phyloP scores from a whole-genome alignment of 352 stramenopile genomes.

The Phytophthora europaea region DNA sequence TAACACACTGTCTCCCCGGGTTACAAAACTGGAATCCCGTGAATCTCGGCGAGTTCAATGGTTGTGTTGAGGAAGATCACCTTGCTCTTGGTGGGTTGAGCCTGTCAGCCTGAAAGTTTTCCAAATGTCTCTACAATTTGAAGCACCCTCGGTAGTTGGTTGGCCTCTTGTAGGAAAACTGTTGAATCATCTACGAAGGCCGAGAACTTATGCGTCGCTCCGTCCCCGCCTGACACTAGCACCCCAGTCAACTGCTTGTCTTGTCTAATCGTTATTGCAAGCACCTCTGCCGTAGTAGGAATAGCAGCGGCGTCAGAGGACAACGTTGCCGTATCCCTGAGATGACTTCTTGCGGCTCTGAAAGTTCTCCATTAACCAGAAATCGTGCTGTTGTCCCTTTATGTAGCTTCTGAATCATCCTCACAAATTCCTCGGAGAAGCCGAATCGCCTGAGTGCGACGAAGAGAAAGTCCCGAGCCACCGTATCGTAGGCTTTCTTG shows the following conservation, averaged over 20 bases:
- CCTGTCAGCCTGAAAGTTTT: neutral
- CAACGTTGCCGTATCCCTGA: neutral
- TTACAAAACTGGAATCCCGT: neutral
- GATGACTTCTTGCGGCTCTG: neutral
- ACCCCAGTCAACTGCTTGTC: neutral
- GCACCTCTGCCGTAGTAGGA: neutral
- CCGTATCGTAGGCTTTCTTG: neutral
- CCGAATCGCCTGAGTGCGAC: neutral
- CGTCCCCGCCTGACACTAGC: neutral
- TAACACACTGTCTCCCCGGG: neutral
- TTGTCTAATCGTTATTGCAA: neutral
- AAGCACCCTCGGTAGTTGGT: neutral
- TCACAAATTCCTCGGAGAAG: neutral
- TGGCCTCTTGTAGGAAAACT: neutral
- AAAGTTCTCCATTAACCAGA: neutral
- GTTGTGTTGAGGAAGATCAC: neutral
- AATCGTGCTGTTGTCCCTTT: neutral
- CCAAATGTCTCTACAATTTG: neutral
- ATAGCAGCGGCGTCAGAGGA: neutral
- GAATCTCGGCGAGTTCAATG: neutral
- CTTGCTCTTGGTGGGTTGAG: neutral
- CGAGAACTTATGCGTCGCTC: neutral
- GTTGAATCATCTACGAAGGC: constrained; percentile 13
- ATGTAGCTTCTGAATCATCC: neutral
- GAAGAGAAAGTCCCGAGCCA: neutral